Base-by-base conservation (phyloP, 1,284 basidiomycete genomes). In the Neonothopanus nambi region DNA sequence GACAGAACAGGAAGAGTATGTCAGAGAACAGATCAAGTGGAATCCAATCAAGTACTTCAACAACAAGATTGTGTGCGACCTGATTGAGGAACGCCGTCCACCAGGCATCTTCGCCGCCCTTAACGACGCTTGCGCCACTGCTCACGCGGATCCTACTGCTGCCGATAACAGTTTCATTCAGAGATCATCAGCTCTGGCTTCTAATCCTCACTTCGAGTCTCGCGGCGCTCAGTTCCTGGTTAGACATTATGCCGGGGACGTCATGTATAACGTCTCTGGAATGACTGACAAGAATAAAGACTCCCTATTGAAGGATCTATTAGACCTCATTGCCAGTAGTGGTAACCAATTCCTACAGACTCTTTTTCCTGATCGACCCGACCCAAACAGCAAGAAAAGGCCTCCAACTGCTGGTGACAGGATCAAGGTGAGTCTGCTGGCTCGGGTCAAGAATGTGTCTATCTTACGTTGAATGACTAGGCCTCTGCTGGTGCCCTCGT, bases 261-360 rank as follows among this genome's bases (percentile, higher is more conserved):
- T 99, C 61, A 92, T 95, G 84, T 99, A 99, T 77, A 97, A 95
- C 60, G 87, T 99, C 7, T 69, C 89, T 13, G 97, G 97, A 8
- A 99, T 99, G 97, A 99, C 97, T 15, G 97, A 99, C 75, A 99
- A 99, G 83, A 99, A 99, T 80, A 99, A 99, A 80, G 97, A 99
- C 65, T 85, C 93, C 5, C 80, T 99, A 28, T 81, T 95, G 68
- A 98, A 98, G 71, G 97, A 99, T 67, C 78, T 99, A 37, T 77
- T 98, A 47, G 95, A 98, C 65, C 82, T 99, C 43, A 80, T 99
- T 55, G 91, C 85, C 33, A 75, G 79, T 40, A 93, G 90, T 62
- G 76, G 81, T 24, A 94, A 97, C 67, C 71, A 79, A 46, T 98
- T 99, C 79, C 68, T 99, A 58, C 92, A 94, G 64, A 79, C 78